phyloP scores from a whole-genome alignment of 768 basidiomycete species.

The Boletales sp. region DNA sequence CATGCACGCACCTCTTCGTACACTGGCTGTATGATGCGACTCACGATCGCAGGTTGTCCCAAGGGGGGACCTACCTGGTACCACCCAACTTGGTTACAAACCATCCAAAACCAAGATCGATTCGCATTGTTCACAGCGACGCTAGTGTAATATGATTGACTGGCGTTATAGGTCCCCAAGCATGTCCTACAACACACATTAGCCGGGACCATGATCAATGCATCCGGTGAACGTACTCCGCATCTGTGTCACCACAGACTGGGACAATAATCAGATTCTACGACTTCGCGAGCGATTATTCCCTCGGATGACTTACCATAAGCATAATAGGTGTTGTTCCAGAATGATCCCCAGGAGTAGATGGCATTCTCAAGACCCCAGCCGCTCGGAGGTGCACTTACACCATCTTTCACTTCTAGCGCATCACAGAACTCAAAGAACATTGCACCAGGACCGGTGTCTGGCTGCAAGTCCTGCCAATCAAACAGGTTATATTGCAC shows the following conservation, averaged over 20 bases:
- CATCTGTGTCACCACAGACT: conserved; percentile 51
- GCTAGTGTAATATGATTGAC: conserved; percentile 46
- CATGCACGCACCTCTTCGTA: conserved; percentile 26
- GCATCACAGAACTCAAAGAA: conserved; percentile 42
- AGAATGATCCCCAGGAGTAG: conserved; percentile 57
- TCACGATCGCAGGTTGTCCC: conserved; percentile 32
- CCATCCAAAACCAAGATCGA: conserved; percentile 73
- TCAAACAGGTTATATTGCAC: conserved; percentile 55
- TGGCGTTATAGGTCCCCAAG: conserved; percentile 40
- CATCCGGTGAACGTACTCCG: conserved; percentile 40
- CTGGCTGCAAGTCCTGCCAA: conserved; percentile 63
- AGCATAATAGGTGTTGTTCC: conserved; percentile 46
- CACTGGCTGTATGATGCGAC: conserved; percentile 31
- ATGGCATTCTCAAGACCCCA: conserved; percentile 65
- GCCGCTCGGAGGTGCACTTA: conserved; percentile 44
- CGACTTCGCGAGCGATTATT: neutral
- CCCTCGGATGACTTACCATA: conserved; percentile 35
- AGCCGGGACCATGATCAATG: conserved; percentile 24
- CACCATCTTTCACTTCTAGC: conserved; percentile 36
- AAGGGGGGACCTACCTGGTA: conserved; percentile 37
- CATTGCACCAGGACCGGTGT: conserved; percentile 35
- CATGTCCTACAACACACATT: conserved; percentile 33
- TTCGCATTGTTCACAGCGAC: conserved; percentile 49
- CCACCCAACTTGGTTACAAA: conserved; percentile 69
- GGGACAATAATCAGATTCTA: neutral